phyloP scores from a whole-genome alignment of 768 basidiomycete genomes.

The Strobilomyces dryophilus region DNA sequence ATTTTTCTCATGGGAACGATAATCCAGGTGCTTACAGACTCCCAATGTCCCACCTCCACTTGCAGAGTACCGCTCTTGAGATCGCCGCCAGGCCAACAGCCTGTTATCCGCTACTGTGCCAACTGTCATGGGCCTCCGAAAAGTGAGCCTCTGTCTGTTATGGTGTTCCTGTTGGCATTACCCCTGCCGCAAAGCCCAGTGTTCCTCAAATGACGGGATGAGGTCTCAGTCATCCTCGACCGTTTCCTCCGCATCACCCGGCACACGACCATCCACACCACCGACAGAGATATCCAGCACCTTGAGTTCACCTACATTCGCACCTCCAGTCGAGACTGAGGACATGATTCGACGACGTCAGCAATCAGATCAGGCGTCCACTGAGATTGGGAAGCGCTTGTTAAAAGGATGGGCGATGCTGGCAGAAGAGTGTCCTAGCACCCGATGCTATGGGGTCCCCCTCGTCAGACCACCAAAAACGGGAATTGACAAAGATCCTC shows the following conservation, averaged over 20 bases:
- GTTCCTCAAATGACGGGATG: slow-evolving; percentile 10
- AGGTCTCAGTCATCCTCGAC: slow-evolving; percentile 37
- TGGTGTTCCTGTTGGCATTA: slow-evolving; percentile 2
- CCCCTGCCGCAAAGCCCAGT: slow-evolving; percentile 12
- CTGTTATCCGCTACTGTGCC: slow-evolving; percentile 54
- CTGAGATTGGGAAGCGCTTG: slow-evolving; percentile 73
- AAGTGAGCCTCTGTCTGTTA: slow-evolving; percentile 25
- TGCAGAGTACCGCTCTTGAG: slow-evolving; percentile 73
- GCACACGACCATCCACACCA: slow-evolving; percentile 69
- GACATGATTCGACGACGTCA: slow-evolving; percentile 64
- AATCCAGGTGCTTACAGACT: slow-evolving; percentile 59
- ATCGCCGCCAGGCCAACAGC: slow-evolving; percentile 51
- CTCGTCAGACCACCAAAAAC: slow-evolving; percentile 72
- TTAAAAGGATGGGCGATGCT: slow-evolving; percentile 87
- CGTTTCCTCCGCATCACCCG: slow-evolving; percentile 45
- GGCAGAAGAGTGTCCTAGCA: slow-evolving; percentile 77
- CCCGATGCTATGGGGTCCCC: slow-evolving; percentile 73
- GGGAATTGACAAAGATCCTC: slow-evolving; percentile 55
- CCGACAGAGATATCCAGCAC: slow-evolving; percentile 69
- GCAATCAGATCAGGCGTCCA: slow-evolving; percentile 77
- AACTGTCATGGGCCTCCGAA: slow-evolving; percentile 48
- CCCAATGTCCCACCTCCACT: slow-evolving; percentile 52
- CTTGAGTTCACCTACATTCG: slow-evolving; percentile 59
- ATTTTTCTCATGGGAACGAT: slow-evolving; percentile 6
- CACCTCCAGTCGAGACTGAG: slow-evolving; percentile 61